Evolutionary conservation across 805 yeast species (phyloP).

Genomic region (Hanseniaspora mollemarum): DNA sequence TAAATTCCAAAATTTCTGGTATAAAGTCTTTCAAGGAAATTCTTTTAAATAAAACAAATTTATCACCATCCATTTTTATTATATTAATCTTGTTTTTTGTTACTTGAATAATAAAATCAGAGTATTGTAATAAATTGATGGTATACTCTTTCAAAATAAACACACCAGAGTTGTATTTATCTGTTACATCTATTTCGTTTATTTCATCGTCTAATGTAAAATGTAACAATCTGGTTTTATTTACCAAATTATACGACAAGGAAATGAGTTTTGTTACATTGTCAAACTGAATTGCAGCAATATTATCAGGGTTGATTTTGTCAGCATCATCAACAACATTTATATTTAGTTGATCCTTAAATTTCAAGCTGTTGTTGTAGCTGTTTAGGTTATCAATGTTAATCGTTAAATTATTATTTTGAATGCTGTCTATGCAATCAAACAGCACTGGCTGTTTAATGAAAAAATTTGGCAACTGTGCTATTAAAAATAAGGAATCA

Average conservation of each 20-base stretch:
- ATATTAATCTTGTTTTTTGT: conserved; percentile 4
- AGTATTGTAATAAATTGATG: neutral
- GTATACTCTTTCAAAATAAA: conserved; percentile 12
- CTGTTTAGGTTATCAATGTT: neutral
- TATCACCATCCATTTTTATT: conserved; percentile 8
- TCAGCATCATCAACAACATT: conserved; percentile 3
- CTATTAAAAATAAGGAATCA: neutral
- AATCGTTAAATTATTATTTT: neutral
- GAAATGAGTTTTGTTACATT: neutral
- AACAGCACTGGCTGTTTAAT: neutral
- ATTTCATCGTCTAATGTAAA: conserved; percentile 12
- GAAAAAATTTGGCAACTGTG: conserved; percentile 6
- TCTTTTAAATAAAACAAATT: neutral
- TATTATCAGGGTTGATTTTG: neutral
- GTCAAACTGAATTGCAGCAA: neutral
- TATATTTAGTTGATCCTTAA: conserved; percentile 6
- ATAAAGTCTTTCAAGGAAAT: neutral
- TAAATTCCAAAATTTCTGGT: conserved; percentile 13
- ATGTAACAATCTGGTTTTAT: conserved; percentile 10
- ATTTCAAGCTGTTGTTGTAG: conserved; percentile 2
- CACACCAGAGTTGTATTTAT: conserved; percentile 9
- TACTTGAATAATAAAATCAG: conserved; percentile 1
- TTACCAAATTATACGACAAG: neutral
- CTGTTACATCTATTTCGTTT: conserved; percentile 8
- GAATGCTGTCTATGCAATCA: neutral